Evolutionary conservation across 306 rosid species (phyloP).

Genomic region (Malus sylvestris): DNA sequence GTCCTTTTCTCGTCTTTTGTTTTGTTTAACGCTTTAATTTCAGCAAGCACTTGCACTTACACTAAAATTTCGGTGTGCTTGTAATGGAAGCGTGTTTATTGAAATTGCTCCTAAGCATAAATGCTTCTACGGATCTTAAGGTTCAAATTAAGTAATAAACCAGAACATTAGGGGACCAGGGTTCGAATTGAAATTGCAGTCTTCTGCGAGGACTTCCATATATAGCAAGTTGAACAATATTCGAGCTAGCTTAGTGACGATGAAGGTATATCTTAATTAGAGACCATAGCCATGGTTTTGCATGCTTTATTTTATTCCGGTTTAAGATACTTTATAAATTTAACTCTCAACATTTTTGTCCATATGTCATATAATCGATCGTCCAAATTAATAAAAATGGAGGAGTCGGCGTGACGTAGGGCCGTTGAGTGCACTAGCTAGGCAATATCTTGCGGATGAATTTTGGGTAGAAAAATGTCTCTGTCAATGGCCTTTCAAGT

Average conservation of each 20-base stretch:
- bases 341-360: too few relatives aligned
- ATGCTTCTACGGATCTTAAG: background rate
- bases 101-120: background rate
- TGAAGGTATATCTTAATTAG: too few relatives aligned
- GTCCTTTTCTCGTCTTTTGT: background rate
- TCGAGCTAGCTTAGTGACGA: too few relatives aligned
- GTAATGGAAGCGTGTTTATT: too few relatives aligned
- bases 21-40: background rate
- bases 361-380: background rate
- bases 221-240: too few relatives aligned
- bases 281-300: too few relatives aligned
- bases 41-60: background rate
- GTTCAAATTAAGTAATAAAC: background rate
- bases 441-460: slow-evolving; percentile 36
- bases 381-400: background rate
- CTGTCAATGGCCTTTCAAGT: slow-evolving; percentile 29
- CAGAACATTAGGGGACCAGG: background rate
- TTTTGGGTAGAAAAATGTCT: slow-evolving; percentile 56
- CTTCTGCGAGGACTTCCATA: too few relatives aligned
- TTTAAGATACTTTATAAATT: too few relatives aligned
- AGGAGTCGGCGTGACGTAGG: slow-evolving; percentile 1
- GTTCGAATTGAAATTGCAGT: background rate
- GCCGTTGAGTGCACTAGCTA: background rate
- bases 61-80: background rate
- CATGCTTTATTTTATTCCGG: too few relatives aligned